phyloP scores from a whole-genome alignment of 352 stramenopile genomes.

The Aphanomyces cochlioides region DNA sequence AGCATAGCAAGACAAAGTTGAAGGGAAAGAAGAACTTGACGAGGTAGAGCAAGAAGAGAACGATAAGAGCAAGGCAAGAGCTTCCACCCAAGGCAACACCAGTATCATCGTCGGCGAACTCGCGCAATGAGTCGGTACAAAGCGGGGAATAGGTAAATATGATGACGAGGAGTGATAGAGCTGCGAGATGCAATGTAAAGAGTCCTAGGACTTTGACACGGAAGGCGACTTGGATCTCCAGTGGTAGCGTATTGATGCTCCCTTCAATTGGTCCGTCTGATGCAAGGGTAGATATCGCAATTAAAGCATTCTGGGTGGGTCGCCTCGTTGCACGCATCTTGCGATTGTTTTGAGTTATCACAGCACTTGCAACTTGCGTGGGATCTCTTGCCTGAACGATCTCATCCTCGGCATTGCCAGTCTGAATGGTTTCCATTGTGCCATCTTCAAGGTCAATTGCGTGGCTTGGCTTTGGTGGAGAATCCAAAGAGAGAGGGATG shows the following conservation, averaged over 20 bases:
- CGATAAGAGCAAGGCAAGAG: constrained; percentile 41
- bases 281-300: constrained; percentile 6
- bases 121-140: constrained; percentile 33
- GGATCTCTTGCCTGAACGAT: background rate
- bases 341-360: background rate
- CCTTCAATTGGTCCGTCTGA: background rate
- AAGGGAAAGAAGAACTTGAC: constrained; percentile 68
- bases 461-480: constrained; percentile 5
- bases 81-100: constrained; percentile 53
- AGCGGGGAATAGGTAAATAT: constrained; percentile 41
- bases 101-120: constrained; percentile 45
- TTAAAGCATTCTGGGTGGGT: constrained; percentile 15
- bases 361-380: background rate
- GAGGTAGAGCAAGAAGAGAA: constrained; percentile 64
- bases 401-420: background rate
- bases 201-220: constrained; percentile 70
- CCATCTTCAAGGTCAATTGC: background rate
- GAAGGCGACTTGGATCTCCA: constrained; percentile 64
- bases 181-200: constrained; percentile 62
- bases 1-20: constrained; percentile 58
- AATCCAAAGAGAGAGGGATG: background rate
- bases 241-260: constrained; percentile 66
- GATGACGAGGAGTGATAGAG: constrained; percentile 44
- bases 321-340: background rate
- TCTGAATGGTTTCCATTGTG: background rate